Base-by-base conservation (phyloP, 176 grass and related monocot genomes). In the Stipa capillata region DNA sequence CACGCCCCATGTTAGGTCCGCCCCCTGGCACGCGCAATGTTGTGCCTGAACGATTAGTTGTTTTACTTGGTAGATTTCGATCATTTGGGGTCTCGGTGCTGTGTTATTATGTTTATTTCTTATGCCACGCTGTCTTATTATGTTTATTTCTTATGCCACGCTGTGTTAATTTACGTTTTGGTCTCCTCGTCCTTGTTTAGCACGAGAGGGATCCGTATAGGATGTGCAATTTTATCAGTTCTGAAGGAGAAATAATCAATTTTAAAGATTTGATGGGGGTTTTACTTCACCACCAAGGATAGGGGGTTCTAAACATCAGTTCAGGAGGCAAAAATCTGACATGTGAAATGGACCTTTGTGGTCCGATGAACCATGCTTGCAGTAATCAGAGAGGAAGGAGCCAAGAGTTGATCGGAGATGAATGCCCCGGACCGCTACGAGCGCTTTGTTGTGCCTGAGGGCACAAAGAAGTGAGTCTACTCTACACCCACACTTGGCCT, bases 341-440 rank as follows among this genome's bases (percentile, higher is more conserved):
- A 20, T 28, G 35, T 56, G 36, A 57, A 28, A 27, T 77, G n/a
- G 5, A 39, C 14, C 24, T 9, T 6, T 3, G n/a, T 39, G 14
- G 15, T 84, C 15, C 32, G 5, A 57, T 35, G 36, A 33, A 79
- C 43, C 12, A 53, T 49, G 3, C 3, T 73, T 55, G 36, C 76
- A 65, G 57, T 55, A 12, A 55, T 7, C 55, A 11, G 40, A 54
- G 45, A 53, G 8, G 67, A 32, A 67, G 13, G 18, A 21, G 9
- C 4, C 24, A 57, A 25, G 4, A 23, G 18, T 52, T 87, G 71
- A 82, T 81, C 18, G 7, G 20, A 70, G 53, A 82, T 82, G 85
- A 87, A 87, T 87, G 85, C 85, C 6, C 79, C 79, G 0, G 79
- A 87, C 28, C 85, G 72, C 72, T 87, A 87, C 0, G 79, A 87